Base-by-base conservation (phyloP, 2,329 filamentous ascomycete species). In the Ophiostoma sp. region DNA sequence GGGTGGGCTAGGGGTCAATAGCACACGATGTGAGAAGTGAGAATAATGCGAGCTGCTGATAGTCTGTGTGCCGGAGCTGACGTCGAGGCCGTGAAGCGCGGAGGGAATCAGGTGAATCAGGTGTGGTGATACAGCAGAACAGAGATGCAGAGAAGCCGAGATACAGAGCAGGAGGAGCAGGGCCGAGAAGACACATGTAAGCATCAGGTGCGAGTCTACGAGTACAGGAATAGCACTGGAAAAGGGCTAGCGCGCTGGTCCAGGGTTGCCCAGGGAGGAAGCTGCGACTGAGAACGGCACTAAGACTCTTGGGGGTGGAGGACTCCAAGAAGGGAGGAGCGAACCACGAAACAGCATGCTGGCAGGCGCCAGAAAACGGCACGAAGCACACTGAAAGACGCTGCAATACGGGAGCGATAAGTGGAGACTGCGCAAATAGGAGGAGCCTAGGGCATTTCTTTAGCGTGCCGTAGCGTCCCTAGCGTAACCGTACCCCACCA, bases 401-500 rank as follows among this genome's bases (percentile, higher is more conserved):
- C 27, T 60, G 27, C 7, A 55, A 9, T 55, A 27, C 49, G 49
- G 49, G n/a, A 27, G 9, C 2, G 49, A 36, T 38, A 60, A 60
- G 55, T 27, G 55, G 55, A 60, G 2, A 38, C 55, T 40, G 11
- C 49, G 49, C 55, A 11, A 60, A 60, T 38, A 60, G 55, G 55
- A 60, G 55, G 27, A 38, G 55, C 38, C 27, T 27, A 60, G 55
- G 49, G 49, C 49, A 27, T 55, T 27, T 55, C n/a, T 55, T 55
- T 60, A 60, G 49, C 55, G 55, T 12, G 36, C 55, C 11, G 55
- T 38, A 38, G 55, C 55, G 55, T 60, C 27, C 14, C 49, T 60
- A 38, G 27, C 18, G 55, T 18, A 12, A 38, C 55, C 27, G 55
- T 60, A 60, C 55, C 27, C 55, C 55, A 60, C 77, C 41, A 82